Evolutionary conservation across 2,329 filamentous ascomycete species (phyloP), one percentile per base, ranked within the genome.

Genomic region (Scedosporium minutisporum): DNA sequence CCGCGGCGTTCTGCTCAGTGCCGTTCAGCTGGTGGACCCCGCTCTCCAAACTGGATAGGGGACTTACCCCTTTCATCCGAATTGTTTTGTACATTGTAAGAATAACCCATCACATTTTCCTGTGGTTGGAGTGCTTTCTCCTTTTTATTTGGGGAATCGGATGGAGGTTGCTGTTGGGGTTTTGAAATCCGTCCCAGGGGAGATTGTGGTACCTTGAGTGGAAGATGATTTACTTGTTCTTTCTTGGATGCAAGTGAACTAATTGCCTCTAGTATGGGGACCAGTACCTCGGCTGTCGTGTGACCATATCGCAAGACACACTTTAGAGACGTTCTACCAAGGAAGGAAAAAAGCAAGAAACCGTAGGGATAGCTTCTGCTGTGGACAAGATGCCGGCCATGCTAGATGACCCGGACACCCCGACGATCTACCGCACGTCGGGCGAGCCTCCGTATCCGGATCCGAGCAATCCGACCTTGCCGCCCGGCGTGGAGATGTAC

Each of bases 361-460:
- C 14, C 21, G 12, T 25, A 55, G 51, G 18, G 16, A 61, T 59
- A 33, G 25, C 68, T 71, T 25, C 51, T 16, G 6, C 33, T 14
- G 18, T 29, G 18, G 51, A 25, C 51, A 76, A 74, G 67, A 91
- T 92, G 89, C 87, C 89, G 69, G 88, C 90, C 66, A 88, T 91
- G 75, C 82, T 91, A 70, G 89, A 93, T 71, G 89, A 92, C 72
- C 89, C 90, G 64, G 82, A 83, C 53, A 82, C 86, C 70, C 83
- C 88, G 67, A 84, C 86, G 71, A 86, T 91, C 68, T 86, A 87
- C 76, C 85, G 88, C 65, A 81, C 85, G 61, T 88, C 87, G 65
- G 89, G 88, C 38, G 79, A 81, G 58, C 72, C 79, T 61, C 88
- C 89, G 48, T 90, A 83, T 69, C 87, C 88, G 67, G 80, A 84